A percentile compares a stretch with the other conserved stretches of the same genome.
Conservation (phyloP, 176 grass and related monocot species). For the Eleusine indica region DNA sequence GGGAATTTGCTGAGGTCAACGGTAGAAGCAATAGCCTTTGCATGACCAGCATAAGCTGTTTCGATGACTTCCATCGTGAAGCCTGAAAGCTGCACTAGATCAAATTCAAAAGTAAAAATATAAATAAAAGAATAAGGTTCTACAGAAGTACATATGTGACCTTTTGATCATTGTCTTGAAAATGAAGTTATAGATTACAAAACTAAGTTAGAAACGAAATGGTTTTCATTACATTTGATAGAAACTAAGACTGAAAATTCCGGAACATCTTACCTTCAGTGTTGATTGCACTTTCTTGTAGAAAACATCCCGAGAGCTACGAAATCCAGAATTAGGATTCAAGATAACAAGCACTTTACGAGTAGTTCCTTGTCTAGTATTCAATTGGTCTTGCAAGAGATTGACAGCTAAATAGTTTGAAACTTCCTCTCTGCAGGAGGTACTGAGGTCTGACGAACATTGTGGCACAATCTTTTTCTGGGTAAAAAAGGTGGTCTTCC, state of each 20-base stretch:
- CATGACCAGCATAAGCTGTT: constrained; percentile 85
- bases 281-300: constrained; percentile 69
- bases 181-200: constrained; percentile 5
- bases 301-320: constrained; percentile 83
- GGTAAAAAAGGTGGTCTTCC: constrained; percentile 26
- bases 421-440: constrained; percentile 48
- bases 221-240: constrained; percentile 11
- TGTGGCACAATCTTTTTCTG: constrained; percentile 29
- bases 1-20: constrained; percentile 69
- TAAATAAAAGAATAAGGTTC: constrained; percentile 31
- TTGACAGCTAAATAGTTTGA: constrained; percentile 49
- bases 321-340: constrained; percentile 92
- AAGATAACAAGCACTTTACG: constrained; percentile 83
- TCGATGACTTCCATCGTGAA: constrained; percentile 87
- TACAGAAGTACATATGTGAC: neutral
- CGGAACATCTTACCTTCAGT: constrained; percentile 57
- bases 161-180: neutral
- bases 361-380: constrained; percentile 46
- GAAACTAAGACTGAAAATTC: constrained; percentile 8
- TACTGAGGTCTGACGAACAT: constrained; percentile 55
- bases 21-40: constrained; percentile 75
- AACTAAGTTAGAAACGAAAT: constrained; percentile 9
- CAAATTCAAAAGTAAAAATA: constrained; percentile 56
- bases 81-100: constrained; percentile 83
- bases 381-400: constrained; percentile 56